Percentiles rank a stretch among this genome's conserved stretches.
phyloP scores from a whole-genome alignment of 208 protist species.

The Wallacemonas sp. region DNA sequence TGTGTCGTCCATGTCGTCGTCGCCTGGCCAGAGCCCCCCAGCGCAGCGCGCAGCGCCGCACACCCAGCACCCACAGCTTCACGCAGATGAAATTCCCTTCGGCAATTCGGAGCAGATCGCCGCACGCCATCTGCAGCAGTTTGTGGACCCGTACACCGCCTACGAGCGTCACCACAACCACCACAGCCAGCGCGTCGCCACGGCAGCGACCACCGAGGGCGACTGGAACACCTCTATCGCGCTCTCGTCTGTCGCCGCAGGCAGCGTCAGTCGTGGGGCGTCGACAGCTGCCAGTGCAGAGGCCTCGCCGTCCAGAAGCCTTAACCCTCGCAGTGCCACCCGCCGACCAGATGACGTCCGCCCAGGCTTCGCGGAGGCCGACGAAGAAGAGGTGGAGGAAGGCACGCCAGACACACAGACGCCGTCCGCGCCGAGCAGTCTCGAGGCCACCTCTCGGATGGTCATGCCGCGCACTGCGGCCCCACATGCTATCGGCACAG shows the following conservation, averaged over 20 bases:
- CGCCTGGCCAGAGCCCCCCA: not conserved
- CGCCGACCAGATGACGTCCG: not conserved
- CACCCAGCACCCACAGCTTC: not conserved
- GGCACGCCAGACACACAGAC: not conserved
- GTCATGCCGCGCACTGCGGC: too few species aligned
- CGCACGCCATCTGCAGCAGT: constrained; percentile 21
- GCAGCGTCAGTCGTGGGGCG: too few species aligned
- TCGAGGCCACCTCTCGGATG: not conserved
- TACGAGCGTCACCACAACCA: constrained; percentile 11
- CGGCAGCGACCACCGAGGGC: not conserved
- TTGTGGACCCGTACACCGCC: constrained; percentile 17
- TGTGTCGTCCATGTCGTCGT: not conserved
- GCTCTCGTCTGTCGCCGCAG: not conserved
- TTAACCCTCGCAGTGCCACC: not conserved
- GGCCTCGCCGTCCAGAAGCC: too few species aligned
- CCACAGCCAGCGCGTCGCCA: not conserved
- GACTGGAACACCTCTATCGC: not conserved
- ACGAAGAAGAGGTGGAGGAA: not conserved
- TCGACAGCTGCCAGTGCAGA: too few species aligned
- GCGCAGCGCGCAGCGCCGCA: not conserved
- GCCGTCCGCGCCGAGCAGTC: not conserved
- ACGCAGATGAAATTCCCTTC: not conserved
- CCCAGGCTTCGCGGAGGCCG: not conserved
- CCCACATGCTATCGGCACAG: too few species aligned
- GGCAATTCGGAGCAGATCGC: not conserved